Percentiles rank a stretch among this genome's conserved stretches.
Conservation (phyloP, 2,329 filamentous ascomycete genomes). For the Neonectria ditissima region DNA sequence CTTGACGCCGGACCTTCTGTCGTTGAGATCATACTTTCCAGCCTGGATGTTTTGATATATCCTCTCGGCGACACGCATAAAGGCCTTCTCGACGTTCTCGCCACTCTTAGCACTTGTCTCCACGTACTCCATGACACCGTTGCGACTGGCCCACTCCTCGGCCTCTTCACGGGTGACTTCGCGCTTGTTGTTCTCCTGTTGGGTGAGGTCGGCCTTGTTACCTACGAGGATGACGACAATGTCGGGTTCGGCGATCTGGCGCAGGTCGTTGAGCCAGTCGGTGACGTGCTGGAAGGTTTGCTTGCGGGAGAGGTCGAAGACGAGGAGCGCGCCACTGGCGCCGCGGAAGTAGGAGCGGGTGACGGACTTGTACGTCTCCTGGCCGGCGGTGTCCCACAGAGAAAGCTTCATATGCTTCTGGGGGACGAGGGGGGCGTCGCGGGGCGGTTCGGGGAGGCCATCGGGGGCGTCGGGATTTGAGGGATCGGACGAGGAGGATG, state of each 20-base stretch:
- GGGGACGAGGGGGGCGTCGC: conserved; percentile 52
- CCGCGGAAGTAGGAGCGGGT: conserved; percentile 95
- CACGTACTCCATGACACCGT: conserved; percentile 92
- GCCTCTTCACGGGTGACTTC: conserved; percentile 88
- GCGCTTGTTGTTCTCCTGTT: conserved; percentile 69
- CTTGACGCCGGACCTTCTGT: conserved; percentile 92
- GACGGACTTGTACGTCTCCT: conserved; percentile 97
- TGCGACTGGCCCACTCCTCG: conserved; percentile 86
- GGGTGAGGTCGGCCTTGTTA: conserved; percentile 90
- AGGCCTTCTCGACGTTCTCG: conserved; percentile 92
- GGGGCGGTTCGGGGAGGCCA: conserved; percentile 67
- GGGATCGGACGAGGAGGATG: conserved; percentile 35
- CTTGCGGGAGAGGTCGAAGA: conserved; percentile 92
- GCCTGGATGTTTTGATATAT: conserved; percentile 98
- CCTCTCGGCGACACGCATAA: conserved; percentile 91
- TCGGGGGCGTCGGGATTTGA: conserved; percentile 36
- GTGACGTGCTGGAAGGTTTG: conserved; percentile 89
- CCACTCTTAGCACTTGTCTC: conserved; percentile 97
- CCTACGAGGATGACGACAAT: conserved; percentile 96
- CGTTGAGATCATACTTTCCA: conserved; percentile 93
- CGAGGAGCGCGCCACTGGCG: conserved; percentile 77
- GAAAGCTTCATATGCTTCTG: conserved; percentile 92
- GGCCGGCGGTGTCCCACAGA: conserved; percentile 95
- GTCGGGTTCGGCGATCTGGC: conserved; percentile 94
- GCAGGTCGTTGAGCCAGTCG: conserved; percentile 92